These are phyloP conservation scores for Leucogyrophana mollusca DNA, from an alignment of 768 basidiomycete genomes.

Conservation along the genomic window DNA sequence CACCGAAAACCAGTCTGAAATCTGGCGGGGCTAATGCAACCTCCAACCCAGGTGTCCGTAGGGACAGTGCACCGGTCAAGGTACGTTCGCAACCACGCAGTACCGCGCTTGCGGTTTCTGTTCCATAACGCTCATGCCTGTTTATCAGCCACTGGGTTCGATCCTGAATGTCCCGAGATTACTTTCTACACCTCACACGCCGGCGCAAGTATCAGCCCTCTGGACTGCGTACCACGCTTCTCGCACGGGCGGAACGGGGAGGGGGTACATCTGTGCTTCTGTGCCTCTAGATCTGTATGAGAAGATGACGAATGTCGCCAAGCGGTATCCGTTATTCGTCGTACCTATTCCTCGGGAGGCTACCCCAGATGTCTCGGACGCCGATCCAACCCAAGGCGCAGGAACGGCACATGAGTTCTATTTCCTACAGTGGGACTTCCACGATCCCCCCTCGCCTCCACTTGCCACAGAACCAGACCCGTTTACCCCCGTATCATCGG, in stretches of 20 bases:
- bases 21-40: conserved; percentile 5
- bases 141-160: conserved; percentile 67
- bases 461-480: conserved; percentile 41
- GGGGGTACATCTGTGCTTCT: conserved; percentile 82
- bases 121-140: not conserved
- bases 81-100: conserved; percentile 28
- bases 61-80: conserved; percentile 69
- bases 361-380: conserved; percentile 22
- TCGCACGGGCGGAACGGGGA: conserved; percentile 75
- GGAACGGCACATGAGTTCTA: conserved; percentile 70
- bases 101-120: not conserved
- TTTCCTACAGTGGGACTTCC: conserved; percentile 88
- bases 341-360: conserved; percentile 70
- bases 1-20: conserved; percentile 7
- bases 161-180: conserved; percentile 79
- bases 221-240: conserved; percentile 91
- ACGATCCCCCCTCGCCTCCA: conserved; percentile 65
- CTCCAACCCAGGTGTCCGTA: conserved; percentile 32
- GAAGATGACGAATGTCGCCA: conserved; percentile 62
- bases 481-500: conserved; percentile 33
- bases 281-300: conserved; percentile 73
- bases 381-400: conserved; percentile 32
- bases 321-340: conserved; percentile 75
- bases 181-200: conserved; percentile 63
- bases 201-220: conserved; percentile 72